Evolutionary conservation across 495 filamentous ascomycete genomes (phyloP).

Genomic region (Penicillium robsamsonii): DNA sequence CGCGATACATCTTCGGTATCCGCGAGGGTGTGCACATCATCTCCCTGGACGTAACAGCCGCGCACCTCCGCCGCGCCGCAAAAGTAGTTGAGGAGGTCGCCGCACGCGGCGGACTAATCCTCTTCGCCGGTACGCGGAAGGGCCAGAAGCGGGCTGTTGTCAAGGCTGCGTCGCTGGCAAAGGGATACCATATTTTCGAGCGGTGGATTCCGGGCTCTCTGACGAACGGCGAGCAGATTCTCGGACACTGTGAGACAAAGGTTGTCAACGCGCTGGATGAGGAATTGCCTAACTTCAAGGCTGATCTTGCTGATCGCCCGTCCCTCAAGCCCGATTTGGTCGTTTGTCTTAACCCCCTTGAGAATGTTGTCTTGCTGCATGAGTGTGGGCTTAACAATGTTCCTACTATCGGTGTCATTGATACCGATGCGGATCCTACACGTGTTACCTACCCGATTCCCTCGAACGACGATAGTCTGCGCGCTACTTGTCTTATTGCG

Average conservation of each 20-base stretch:
- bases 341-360: slow-evolving; percentile 84
- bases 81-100: slow-evolving; percentile 86
- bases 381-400: slow-evolving; percentile 87
- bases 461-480: slow-evolving; percentile 92
- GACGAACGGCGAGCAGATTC: slow-evolving; percentile 88
- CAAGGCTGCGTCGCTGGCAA: slow-evolving; percentile 71
- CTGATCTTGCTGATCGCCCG: slow-evolving; percentile 57
- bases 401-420: slow-evolving; percentile 91
- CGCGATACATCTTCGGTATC: slow-evolving; percentile 91
- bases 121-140: slow-evolving; percentile 84
- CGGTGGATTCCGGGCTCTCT: slow-evolving; percentile 91
- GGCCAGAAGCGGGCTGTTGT: slow-evolving; percentile 79
- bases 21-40: slow-evolving; percentile 92
- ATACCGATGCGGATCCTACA: slow-evolving; percentile 89
- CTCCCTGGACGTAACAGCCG: slow-evolving; percentile 78
- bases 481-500: slow-evolving; percentile 75
- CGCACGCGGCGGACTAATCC: slow-evolving; percentile 75
- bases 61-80: slow-evolving; percentile 84
- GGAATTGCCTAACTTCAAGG: slow-evolving; percentile 61
- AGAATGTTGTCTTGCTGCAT: slow-evolving; percentile 86
- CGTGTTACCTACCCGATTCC: slow-evolving; percentile 97
- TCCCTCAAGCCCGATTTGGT: slow-evolving; percentile 85
- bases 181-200: slow-evolving; percentile 86
- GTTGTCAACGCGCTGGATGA: slow-evolving; percentile 71
- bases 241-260: slow-evolving; percentile 61